Evolutionary conservation across 768 basidiomycete genomes (phyloP).

Genomic region (Candolleomyces eurysporus): DNA sequence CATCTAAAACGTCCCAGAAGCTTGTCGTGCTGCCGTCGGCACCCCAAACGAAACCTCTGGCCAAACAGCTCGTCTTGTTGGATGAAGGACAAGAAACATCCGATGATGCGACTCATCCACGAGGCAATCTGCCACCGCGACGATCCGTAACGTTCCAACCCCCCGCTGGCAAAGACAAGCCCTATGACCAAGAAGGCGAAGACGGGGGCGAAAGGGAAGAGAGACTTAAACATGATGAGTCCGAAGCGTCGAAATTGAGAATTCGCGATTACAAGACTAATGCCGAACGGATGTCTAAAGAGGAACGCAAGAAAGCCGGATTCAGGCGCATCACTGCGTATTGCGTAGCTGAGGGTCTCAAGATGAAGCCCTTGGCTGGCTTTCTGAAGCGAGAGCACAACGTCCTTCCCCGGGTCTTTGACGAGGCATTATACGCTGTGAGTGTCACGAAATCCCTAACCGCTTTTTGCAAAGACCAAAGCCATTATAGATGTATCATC

Average conservation of each 20-base stretch:
- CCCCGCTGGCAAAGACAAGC: background rate
- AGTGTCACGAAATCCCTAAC: conserved; percentile 29
- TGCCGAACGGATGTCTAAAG: conserved; percentile 87
- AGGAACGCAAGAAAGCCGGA: conserved; percentile 77
- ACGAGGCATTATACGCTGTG: conserved; percentile 92
- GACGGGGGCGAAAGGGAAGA: background rate
- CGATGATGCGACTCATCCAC: conserved; percentile 5
- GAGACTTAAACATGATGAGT: background rate
- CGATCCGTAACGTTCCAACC: background rate
- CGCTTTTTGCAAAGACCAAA: conserved; percentile 1
- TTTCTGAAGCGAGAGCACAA: conserved; percentile 95
- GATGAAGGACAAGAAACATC: conserved; percentile 9
- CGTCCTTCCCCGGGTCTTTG: conserved; percentile 80
- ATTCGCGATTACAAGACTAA: conserved; percentile 78
- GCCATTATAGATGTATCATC: conserved; percentile 73
- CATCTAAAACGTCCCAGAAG: conserved; percentile 89
- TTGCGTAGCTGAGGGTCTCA: conserved; percentile 81
- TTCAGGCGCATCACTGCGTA: conserved; percentile 86
- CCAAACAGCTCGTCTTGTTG: conserved; percentile 4
- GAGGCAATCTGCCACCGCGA: background rate
- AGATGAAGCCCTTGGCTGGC: conserved; percentile 78
- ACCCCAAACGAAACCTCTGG: conserved; percentile 78
- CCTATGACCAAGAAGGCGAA: background rate
- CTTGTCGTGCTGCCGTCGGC: conserved; percentile 88
- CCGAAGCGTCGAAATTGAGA: conserved; percentile 41